Conservation (phyloP, 768 basidiomycete species). For the Hydnomerulius pinastri region DNA sequence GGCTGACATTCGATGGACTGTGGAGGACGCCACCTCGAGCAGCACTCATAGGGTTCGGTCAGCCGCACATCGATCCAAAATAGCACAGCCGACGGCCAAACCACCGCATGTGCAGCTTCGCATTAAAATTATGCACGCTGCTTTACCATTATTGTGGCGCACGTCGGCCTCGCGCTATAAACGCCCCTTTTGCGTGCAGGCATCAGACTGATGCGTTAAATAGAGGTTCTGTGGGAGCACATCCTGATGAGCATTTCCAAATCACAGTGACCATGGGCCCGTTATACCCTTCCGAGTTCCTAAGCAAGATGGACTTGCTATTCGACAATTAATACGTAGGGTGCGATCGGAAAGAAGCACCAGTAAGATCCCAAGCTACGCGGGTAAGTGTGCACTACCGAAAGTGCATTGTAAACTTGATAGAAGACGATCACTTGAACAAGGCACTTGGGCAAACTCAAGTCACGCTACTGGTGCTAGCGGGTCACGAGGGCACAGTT, state of each 20-base stretch:
- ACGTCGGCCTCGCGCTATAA: conserved; percentile 19
- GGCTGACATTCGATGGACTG: neutral
- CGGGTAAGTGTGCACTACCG: neutral
- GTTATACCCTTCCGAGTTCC: neutral
- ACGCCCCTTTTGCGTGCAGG: conserved; percentile 6
- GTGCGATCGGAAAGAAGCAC: neutral
- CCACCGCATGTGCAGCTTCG: neutral
- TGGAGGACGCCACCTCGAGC: conserved; percentile 6
- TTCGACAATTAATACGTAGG: neutral
- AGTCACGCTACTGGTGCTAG: neutral
- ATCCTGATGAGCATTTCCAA: neutral
- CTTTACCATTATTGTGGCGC: neutral
- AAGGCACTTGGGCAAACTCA: neutral
- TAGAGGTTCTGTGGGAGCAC: neutral
- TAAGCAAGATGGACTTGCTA: neutral
- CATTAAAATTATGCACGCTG: neutral
- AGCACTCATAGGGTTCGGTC: neutral
- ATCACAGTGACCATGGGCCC: neutral
- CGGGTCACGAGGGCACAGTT: conserved; percentile 7
- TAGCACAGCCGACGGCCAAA: neutral
- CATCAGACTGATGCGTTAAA: conserved; percentile 11
- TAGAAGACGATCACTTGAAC: neutral
- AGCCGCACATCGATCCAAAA: conserved; percentile 2
- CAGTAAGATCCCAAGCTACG: neutral
- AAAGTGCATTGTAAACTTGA: neutral